A percentile compares a stretch with the other conserved stretches of the same genome.
phyloP scores from a whole-genome alignment of 768 basidiomycete species.

The Mycena belliarum region DNA sequence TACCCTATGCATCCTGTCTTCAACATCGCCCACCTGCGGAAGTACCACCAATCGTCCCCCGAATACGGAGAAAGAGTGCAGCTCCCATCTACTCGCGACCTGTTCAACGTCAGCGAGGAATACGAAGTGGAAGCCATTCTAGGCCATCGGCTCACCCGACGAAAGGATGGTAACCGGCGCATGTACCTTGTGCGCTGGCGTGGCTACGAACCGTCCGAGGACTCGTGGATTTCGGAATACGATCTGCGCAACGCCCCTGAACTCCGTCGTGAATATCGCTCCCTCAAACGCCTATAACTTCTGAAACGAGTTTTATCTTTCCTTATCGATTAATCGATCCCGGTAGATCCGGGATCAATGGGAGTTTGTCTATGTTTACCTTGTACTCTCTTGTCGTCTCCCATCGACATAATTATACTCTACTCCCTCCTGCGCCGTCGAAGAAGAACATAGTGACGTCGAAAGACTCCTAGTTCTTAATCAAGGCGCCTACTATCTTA shows the following conservation, averaged over 20 bases:
- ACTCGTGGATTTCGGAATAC: slow-evolving; percentile 27
- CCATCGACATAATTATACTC: no score
- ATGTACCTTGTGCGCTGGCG: slow-evolving; percentile 6
- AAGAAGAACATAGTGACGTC: no score
- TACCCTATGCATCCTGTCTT: slow-evolving; percentile 29
- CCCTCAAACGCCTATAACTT: background rate
- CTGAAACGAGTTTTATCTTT: background rate
- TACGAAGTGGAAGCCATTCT: slow-evolving; percentile 23
- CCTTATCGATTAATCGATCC: background rate
- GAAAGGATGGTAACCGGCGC: slow-evolving; percentile 12
- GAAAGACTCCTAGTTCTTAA: no score
- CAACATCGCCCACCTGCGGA: slow-evolving; percentile 25
- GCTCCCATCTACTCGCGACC: slow-evolving; percentile 19
- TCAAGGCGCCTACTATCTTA: no score
- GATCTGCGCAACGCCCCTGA: slow-evolving; percentile 25
- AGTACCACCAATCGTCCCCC: slow-evolving; percentile 20
- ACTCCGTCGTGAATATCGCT: slow-evolving; percentile 15
- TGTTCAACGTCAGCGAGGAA: slow-evolving; percentile 18
- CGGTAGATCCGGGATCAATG: background rate
- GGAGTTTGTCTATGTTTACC: no score
- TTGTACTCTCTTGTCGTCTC: no score
- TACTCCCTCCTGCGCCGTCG: no score
- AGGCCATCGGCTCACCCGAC: background rate
- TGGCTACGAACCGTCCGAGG: slow-evolving; percentile 23
- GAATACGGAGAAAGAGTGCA: slow-evolving; percentile 15